Conservation (phyloP, 331 rosid species). For the Erythrophleum ivorense region DNA sequence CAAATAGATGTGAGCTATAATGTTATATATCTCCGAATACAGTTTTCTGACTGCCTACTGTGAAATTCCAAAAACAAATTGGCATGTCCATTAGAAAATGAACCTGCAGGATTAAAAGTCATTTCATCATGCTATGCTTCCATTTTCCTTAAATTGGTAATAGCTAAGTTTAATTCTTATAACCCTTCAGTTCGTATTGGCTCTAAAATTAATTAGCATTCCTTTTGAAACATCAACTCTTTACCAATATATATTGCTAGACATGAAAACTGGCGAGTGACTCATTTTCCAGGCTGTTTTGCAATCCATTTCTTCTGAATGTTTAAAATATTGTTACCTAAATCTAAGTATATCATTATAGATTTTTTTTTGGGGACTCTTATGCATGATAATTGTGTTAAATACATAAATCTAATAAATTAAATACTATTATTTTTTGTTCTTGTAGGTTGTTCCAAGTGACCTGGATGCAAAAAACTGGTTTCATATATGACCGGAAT, state of each 20-base stretch:
- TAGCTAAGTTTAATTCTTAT: background rate
- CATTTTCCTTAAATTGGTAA: background rate
- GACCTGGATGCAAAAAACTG: conserved; percentile 77
- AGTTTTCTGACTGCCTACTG: conserved; percentile 18
- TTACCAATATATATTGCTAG: conserved; percentile 25
- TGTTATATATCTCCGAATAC: background rate
- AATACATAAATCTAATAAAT: conserved; percentile 44
- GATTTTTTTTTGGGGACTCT: background rate
- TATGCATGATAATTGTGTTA: conserved; percentile 8
- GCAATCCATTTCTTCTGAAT: conserved; percentile 15
- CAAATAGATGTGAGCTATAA: background rate
- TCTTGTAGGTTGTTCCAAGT: conserved; percentile 88
- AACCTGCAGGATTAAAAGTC: background rate
- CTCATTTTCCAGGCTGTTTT: background rate
- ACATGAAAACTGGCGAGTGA: conserved; percentile 15
- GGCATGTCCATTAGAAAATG: conserved; percentile 10
- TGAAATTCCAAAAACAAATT: background rate
- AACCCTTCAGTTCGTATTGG: conserved; percentile 7
- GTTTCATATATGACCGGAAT: conserved; percentile 79
- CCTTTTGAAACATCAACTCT: background rate
- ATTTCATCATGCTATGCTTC: background rate
- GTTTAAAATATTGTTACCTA: conserved; percentile 22
- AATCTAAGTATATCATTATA: background rate
- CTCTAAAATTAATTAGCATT: background rate
- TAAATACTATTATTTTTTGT: conserved; percentile 21